Percentiles rank a stretch among this genome's conserved stretches.
Conservation (phyloP, 148 eudicot species). For the Chenopodium album region DNA sequence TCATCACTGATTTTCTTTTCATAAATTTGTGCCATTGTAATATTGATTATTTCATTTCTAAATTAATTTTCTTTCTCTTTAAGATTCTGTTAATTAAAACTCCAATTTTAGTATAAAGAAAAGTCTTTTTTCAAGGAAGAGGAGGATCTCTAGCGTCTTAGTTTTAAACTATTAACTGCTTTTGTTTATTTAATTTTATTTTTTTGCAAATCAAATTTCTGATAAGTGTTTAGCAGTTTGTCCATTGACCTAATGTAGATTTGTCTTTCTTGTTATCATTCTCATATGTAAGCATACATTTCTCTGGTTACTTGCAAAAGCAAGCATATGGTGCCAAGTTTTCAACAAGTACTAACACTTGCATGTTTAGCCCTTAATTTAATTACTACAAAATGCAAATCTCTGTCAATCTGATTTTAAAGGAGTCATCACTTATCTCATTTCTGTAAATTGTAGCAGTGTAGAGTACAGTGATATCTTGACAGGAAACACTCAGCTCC, state of each 20-base stretch:
- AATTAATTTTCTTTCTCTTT: background rate
- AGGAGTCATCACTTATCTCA: background rate
- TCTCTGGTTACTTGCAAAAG: background rate
- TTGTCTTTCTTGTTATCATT: background rate
- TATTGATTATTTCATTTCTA: background rate
- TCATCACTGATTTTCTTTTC: background rate
- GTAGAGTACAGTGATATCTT: background rate
- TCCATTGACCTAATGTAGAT: background rate
- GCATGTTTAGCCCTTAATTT: background rate
- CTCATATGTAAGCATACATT: background rate
- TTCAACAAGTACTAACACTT: background rate
- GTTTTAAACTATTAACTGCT: no score
- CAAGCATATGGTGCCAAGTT: background rate
- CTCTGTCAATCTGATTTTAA: background rate
- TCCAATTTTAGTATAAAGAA: background rate
- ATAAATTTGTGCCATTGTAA: background rate
- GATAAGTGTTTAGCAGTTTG: background rate
- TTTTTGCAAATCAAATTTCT: background rate
- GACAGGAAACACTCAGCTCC: background rate
- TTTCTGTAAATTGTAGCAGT: background rate
- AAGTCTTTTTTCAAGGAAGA: background rate
- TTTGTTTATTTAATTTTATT: background rate
- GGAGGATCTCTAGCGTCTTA: background rate
- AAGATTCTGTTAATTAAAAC: background rate
- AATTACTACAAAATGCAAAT: background rate